Percentiles rank a stretch among this genome's conserved stretches.
phyloP scores from a whole-genome alignment of 73 alveolate species.

The Paramecium pentaurelia region DNA sequence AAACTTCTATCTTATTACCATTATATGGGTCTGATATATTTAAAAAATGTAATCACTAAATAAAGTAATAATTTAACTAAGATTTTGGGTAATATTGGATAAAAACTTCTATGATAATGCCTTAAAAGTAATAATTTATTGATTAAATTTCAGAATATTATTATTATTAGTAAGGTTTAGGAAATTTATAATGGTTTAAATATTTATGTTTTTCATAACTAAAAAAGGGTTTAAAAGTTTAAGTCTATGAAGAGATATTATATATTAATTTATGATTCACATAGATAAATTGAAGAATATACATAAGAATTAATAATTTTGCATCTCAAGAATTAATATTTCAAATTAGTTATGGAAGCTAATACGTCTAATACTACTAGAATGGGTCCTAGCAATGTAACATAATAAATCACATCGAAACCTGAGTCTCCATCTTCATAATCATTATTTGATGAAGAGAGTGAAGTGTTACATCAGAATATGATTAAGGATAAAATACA shows the following conservation, averaged over 20 bases:
- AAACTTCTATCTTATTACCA: too few species aligned
- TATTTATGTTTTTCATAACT: not conserved
- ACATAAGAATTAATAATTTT: not conserved
- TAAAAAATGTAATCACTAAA: too few species aligned
- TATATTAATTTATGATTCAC: not conserved
- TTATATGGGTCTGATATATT: too few species aligned
- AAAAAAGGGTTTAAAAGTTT: not conserved
- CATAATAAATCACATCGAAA: not conserved
- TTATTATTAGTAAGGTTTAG: too few species aligned
- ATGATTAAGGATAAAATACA: not conserved
- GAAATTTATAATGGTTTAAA: too few species aligned
- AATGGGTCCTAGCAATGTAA: not conserved
- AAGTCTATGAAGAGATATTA: not conserved
- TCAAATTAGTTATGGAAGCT: not conserved
- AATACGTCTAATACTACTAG: not conserved
- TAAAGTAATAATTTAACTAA: too few species aligned
- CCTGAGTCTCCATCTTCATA: not conserved
- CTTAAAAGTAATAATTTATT: too few species aligned
- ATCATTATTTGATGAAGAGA: not conserved
- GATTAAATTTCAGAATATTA: too few species aligned
- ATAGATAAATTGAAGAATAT: not conserved
- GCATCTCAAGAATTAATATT: not conserved
- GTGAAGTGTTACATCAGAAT: not conserved
- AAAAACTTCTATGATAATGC: too few species aligned
- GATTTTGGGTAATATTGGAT: too few species aligned